Evolutionary conservation across 148 eudicot species (phyloP).

Genomic region (Vaccinium vitisidaea): DNA sequence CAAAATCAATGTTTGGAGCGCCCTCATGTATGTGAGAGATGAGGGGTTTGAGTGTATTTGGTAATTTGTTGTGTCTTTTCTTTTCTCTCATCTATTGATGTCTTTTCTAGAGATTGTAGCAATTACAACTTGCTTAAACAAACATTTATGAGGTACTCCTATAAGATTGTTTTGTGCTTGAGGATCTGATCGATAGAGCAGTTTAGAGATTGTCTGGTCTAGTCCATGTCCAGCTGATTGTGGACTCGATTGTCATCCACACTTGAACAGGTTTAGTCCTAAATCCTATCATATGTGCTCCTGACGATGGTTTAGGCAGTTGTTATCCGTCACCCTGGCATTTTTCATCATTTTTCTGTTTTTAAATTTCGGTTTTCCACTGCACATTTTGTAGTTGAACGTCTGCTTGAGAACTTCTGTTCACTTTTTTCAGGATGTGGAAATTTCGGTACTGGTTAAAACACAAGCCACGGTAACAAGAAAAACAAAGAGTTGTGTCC

Average conservation of each 20-base stretch:
- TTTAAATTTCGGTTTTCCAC: background rate
- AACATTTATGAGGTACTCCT: background rate
- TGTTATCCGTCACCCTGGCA: too few species aligned
- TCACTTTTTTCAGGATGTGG: background rate
- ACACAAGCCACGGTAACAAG: background rate
- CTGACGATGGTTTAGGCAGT: too few species aligned
- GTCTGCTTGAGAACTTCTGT: background rate
- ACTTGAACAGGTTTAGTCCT: background rate
- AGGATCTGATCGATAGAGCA: background rate
- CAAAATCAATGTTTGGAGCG: background rate
- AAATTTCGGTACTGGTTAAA: background rate
- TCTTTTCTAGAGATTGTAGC: too few species aligned
- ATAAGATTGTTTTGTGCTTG: background rate
- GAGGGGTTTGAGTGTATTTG: background rate
- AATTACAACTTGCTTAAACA: background rate
- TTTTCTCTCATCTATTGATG: background rate
- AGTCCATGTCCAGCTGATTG: background rate
- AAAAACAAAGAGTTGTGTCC: background rate
- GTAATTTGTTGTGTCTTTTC: background rate
- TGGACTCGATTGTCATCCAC: background rate
- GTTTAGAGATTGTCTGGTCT: background rate
- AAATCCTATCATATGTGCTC: background rate
- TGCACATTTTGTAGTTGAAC: background rate
- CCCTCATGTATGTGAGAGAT: too few species aligned
- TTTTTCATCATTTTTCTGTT: too few species aligned